Conservation (phyloP, 352 stramenopile species). For the Phytopythium delawarense region DNA sequence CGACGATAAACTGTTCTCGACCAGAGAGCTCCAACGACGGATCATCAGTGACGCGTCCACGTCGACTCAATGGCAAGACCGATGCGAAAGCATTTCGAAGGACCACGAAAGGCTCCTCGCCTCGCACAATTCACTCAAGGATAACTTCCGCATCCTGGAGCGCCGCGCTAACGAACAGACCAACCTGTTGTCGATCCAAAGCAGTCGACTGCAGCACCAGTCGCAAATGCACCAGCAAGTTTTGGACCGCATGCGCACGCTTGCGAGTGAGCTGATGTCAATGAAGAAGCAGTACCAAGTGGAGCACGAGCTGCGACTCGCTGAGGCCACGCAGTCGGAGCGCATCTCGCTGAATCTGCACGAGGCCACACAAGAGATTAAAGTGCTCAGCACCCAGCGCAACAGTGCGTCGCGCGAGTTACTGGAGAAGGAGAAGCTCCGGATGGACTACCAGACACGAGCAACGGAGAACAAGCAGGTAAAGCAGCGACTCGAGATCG, state of each 20-base stretch:
- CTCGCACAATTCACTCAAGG: slow-evolving; percentile 32
- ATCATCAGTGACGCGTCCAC: slow-evolving; percentile 11
- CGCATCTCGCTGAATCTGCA: slow-evolving; percentile 46
- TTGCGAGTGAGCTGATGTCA: slow-evolving; percentile 40
- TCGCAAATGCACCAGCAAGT: slow-evolving; percentile 57
- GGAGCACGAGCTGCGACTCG: slow-evolving; percentile 45
- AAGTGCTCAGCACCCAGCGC: slow-evolving; percentile 42
- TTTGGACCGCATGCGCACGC: slow-evolving; percentile 34
- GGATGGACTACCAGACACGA: slow-evolving; percentile 50
- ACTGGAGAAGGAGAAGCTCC: slow-evolving; percentile 47
- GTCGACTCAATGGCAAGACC: slow-evolving; percentile 18
- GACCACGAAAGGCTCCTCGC: slow-evolving; percentile 24
- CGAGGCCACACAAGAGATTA: slow-evolving; percentile 45
- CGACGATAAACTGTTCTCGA: slow-evolving; percentile 4
- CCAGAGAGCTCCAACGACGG: background rate
- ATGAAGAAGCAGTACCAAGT: slow-evolving; percentile 36
- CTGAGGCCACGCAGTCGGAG: slow-evolving; percentile 51
- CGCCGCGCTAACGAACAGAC: slow-evolving; percentile 61
- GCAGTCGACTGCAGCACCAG: slow-evolving; percentile 40
- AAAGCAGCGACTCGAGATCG: slow-evolving; percentile 44
- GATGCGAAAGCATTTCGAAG: slow-evolving; percentile 19
- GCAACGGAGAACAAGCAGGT: slow-evolving; percentile 42
- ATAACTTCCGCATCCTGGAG: slow-evolving; percentile 50
- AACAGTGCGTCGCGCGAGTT: slow-evolving; percentile 42
- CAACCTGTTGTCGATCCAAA: slow-evolving; percentile 64